Evolutionary conservation across 1,284 basidiomycete species (phyloP), one percentile per base, ranked within the genome.

Genomic region (Volvariella surrecta): DNA sequence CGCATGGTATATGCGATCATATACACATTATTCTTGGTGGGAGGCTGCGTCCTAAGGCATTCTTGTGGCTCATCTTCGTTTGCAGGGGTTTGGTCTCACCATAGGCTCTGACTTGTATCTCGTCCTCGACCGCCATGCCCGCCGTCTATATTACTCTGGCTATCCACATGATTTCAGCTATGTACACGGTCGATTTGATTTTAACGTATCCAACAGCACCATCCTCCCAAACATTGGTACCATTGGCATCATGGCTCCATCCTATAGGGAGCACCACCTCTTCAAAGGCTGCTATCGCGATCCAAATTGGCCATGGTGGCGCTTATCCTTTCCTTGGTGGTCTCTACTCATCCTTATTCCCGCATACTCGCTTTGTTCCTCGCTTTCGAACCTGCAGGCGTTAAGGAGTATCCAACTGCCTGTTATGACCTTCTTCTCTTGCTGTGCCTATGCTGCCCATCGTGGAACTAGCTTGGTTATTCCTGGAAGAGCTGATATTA

Each of bases 1-100:
- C 71, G 89, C 50, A 82, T 91, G 64, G 86, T 91, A 22, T 91
- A 90, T 54, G 88, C 89, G 15, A 84, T 89, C 51, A 90, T 91
- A 45, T 92, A 91, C 58, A 89, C 87, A 0, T 66, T 91, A 37
- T 90, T 91, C 61, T 64, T 91, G 49, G 83, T 82, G 55, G 45
- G 66, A 48, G 37, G 6, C 16, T 10, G 34, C 32, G 15, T 24
- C 35, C 31, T 40, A 32, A 20, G 10, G 40, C 18, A 24, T 34
- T 11, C 24, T 34, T 13, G 37, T 48, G 9, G 31, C 22, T n/a
- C 1, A 21, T 35, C 45, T 34, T 20, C 13, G 43, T 40, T 10
- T 37, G 4, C 53, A 85, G 84, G 88, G 89, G 13, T 92, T 91
- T 58, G 86, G 87, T 28, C 68, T 92, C 47, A 83, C 84, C 11